phyloP scores from a whole-genome alignment of 192 early-diverging fungal species.

The Entomortierella chlamydospora region DNA sequence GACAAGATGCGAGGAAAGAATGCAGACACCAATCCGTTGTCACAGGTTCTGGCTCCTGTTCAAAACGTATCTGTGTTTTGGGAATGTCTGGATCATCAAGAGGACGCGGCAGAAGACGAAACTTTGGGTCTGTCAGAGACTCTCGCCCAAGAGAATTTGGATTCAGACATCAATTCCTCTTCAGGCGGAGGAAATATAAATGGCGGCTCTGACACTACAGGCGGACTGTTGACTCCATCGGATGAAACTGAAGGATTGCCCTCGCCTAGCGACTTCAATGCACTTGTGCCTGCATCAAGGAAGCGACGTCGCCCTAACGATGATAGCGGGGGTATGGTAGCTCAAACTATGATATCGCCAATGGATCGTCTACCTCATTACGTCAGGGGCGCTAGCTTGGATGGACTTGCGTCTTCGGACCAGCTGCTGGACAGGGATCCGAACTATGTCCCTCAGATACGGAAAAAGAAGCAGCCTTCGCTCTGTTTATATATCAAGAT shows the following conservation, averaged over 20 bases:
- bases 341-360: constrained; percentile 23
- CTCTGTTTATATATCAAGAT: constrained; percentile 69
- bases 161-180: neutral
- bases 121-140: constrained; percentile 59
- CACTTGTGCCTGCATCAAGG: constrained; percentile 16
- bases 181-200: neutral
- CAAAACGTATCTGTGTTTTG: constrained; percentile 41
- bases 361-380: constrained; percentile 44
- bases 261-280: constrained; percentile 13
- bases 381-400: constrained; percentile 47
- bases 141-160: constrained; percentile 38
- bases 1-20: constrained; percentile 66
- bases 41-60: constrained; percentile 54
- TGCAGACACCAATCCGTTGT: constrained; percentile 46
- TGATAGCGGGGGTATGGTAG: constrained; percentile 15
- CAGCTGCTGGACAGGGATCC: constrained; percentile 70
- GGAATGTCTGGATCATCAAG: constrained; percentile 56
- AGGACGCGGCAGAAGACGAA: constrained; percentile 60
- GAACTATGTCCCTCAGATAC: constrained; percentile 66
- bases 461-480: constrained; percentile 55
- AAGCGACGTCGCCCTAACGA: constrained; percentile 27
- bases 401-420: constrained; percentile 56
- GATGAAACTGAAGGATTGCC: neutral
- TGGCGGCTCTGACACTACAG: neutral
- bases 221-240: neutral